These are phyloP conservation scores for Protostelium mycophagum DNA, from an alignment of 78 protist species.

Conservation along the genomic window DNA sequence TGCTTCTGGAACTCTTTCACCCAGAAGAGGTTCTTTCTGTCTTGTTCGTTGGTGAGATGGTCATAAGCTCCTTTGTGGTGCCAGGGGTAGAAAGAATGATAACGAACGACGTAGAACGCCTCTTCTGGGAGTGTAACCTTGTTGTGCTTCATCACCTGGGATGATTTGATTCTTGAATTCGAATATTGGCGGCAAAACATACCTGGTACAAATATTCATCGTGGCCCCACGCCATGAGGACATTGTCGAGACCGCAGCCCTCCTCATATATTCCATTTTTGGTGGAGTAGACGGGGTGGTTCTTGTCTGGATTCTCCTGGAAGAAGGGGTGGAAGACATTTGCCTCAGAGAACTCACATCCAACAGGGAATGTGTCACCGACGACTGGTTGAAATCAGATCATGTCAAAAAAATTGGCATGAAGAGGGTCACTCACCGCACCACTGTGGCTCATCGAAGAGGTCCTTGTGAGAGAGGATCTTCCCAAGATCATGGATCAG, in stretches of 20 bases:
- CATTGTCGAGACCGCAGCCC: slow-evolving; percentile 72
- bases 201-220: slow-evolving; percentile 78
- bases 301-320: slow-evolving; percentile 53
- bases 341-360: slow-evolving; percentile 54
- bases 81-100: slow-evolving; percentile 90
- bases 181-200: slow-evolving; percentile 19
- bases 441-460: slow-evolving; percentile 81
- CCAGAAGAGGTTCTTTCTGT: slow-evolving; percentile 72
- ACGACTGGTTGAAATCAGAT: slow-evolving; percentile 39
- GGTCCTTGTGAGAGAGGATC: slow-evolving; percentile 28
- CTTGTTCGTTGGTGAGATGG: slow-evolving; percentile 40
- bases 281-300: slow-evolving; percentile 37
- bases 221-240: slow-evolving; percentile 86
- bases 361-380: slow-evolving; percentile 89
- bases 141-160: slow-evolving; percentile 25
- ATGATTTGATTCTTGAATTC: too few relatives aligned
- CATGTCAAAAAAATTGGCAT: background rate
- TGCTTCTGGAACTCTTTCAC: slow-evolving; percentile 72
- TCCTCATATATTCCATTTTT: slow-evolving; percentile 64
- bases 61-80: slow-evolving; percentile 68
- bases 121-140: slow-evolving; percentile 59
- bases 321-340: slow-evolving; percentile 63
- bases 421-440: background rate
- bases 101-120: slow-evolving; percentile 75
- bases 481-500: slow-evolving; percentile 88